Evolutionary conservation across 2,329 filamentous ascomycete species (phyloP), one percentile per base, ranked within the genome.

Genomic region (Periconia sp.): DNA sequence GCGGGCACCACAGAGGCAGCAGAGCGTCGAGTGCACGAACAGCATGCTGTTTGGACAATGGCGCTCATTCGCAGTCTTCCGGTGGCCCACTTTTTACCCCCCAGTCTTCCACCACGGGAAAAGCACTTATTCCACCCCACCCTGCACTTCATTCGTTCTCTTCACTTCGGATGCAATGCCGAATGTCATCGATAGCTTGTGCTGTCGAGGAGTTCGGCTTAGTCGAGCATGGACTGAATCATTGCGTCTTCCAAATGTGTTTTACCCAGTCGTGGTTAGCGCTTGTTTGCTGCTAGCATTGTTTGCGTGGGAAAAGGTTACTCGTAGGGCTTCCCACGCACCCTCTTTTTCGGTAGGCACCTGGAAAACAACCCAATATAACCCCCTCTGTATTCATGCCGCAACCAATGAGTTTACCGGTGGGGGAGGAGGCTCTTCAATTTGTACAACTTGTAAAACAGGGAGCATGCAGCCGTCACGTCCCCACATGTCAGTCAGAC

Each of bases 221-320:
- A 37, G 33, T 37, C 33, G 11, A 37, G 33, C 33, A 11, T 37
- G n/a, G n/a, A n/a, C n/a, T 37, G 33, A 37, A 5, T 37, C 33
- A 37, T 11, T 37, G 33, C 33, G 6, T 5, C 33, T 37, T 37
- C 13, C 3, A 37, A n/a, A 37, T 37, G 33, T 37, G 33, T 37
- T 37, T 14, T 37, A 5, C 23, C 15, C 33, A 37, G 14, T 42
- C 31, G 18, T 46, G 18, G 20, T 30, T 37, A 31, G 23, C 42
- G 49, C 44, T 37, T 37, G 33, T 5, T 50, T 41, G 43, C 43
- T 51, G 50, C 35, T 31, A 50, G 55, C 57, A 57, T 59, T 54
- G 55, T 50, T 55, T 57, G 54, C 50, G 54, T 47, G 47, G 47
- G 53, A 51, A 48, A 47, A 49, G 52, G 42, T 8, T n/a, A n/a